These are phyloP conservation scores for Fusarium oxysporum DNA, from an alignment of 2,329 filamentous ascomycete species.

Conservation along the genomic window DNA sequence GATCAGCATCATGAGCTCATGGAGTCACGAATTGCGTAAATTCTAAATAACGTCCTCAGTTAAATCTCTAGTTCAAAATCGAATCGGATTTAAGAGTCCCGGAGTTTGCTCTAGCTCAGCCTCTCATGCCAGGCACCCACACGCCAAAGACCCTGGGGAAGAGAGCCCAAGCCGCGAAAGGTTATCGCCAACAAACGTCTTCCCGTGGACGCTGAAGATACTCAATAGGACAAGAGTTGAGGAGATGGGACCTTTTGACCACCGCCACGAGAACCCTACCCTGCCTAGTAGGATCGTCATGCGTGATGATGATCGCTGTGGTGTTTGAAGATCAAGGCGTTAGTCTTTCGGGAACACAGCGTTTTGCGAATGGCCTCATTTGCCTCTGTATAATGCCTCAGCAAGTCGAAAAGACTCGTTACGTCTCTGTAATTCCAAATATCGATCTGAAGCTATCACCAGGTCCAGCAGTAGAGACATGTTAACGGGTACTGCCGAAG, in stretches of 20 bases:
- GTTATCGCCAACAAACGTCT: constrained; percentile 15
- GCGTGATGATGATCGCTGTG: not conserved
- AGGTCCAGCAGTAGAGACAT: not conserved
- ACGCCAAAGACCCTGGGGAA: not conserved
- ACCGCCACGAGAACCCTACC: not conserved
- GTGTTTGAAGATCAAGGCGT: constrained; percentile 6
- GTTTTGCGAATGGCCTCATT: not conserved
- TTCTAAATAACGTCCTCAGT: not conserved
- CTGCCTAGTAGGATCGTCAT: constrained; percentile 1
- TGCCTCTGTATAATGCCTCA: not conserved
- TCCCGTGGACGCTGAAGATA: not conserved
- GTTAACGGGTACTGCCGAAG: not conserved
- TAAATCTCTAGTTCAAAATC: no score
- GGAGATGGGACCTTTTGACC: not conserved
- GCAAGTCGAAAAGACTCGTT: not conserved
- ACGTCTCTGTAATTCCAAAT: constrained; percentile 15
- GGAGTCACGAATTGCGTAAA: not conserved
- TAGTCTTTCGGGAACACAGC: constrained; percentile 6
- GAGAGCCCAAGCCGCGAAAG: constrained; percentile 7
- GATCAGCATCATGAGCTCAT: not conserved
- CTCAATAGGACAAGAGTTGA: not conserved
- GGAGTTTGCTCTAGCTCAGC: not conserved
- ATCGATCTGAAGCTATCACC: not conserved
- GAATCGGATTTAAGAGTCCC: not conserved
- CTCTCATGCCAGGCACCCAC: constrained; percentile 18